Evolutionary conservation across 2,329 filamentous ascomycete species (phyloP).

Genomic region (Cytospora schulzeri): DNA sequence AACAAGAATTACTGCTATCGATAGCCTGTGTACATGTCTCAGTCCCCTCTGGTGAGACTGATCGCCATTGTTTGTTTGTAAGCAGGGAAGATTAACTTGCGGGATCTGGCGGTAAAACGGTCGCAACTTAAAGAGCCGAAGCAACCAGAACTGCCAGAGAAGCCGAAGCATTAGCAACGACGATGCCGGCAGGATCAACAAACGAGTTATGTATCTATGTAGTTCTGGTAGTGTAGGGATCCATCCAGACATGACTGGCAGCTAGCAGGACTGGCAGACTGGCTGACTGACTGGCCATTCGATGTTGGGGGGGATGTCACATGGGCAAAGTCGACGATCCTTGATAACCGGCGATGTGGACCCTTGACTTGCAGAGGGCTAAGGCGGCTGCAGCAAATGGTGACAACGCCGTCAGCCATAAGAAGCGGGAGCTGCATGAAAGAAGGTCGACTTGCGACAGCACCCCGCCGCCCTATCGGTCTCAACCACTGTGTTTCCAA

Average conservation of each 20-base stretch:
- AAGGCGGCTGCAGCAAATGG: conserved; percentile 22
- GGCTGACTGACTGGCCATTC: too few relatives aligned
- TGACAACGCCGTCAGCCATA: neutral
- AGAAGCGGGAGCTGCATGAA: neutral
- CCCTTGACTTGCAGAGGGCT: conserved; percentile 18
- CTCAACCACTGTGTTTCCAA: neutral
- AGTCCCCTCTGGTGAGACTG: neutral
- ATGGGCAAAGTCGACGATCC: neutral
- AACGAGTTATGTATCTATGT: neutral
- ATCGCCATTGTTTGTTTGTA: neutral
- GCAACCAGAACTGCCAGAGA: neutral
- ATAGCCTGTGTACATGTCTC: neutral
- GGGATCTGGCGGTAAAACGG: neutral
- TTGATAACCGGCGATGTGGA: conserved; percentile 20
- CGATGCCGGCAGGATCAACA: neutral
- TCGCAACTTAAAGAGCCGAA: neutral
- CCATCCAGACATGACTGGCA: too few relatives aligned
- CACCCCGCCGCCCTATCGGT: too few relatives aligned
- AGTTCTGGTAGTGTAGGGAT: neutral
- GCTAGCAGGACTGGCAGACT: too few relatives aligned
- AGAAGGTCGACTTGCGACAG: neutral
- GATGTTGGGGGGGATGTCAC: neutral
- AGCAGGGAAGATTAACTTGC: neutral
- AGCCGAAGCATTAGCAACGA: neutral
- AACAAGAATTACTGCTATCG: neutral